Evolutionary conservation across 2,329 filamentous ascomycete genomes (phyloP), one percentile per base, ranked within the genome.

Genomic region (Fusarium sp.): DNA sequence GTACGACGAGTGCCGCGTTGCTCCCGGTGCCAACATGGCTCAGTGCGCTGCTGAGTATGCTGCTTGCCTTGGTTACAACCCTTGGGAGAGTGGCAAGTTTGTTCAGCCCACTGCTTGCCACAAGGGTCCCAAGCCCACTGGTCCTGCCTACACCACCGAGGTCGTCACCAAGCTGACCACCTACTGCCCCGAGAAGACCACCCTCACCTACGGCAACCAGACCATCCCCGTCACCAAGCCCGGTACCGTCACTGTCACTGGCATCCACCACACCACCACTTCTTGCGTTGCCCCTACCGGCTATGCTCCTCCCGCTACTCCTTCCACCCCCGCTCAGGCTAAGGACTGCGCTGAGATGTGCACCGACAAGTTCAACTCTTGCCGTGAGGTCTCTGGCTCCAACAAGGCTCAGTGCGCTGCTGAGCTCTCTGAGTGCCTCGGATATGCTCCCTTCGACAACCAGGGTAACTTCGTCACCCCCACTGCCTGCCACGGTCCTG

Each of bases 41-140:
- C 33, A 23, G 9, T 77, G 75, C 50, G 71, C 67, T n/a, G 65
- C 72, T 30, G 26, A 69, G 41, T 74, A 70, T 56, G 69, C 69
- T 51, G n/a, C 4, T 12, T 76, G 74, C 65, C 63, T 76, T 7
- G 68, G 67, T 56, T 74, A 66, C 69, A 74, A 65, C 70, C 74
- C 74, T 34, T 76, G 69, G 36, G 52, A 58, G 31, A 47, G 61
- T 56, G 49, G 62, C 53, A 28, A 40, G 65, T 23, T 58, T 18
- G 62, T 62, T 15, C 37, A 41, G 9, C 71, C 72, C 28, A 72
- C 59, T 1, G 59, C 73, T 31, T 75, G 73, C 62, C 85, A 84
- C 81, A 85, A 86, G 54, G 81, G 88, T 73, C 80, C 88, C 74
- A 80, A 66, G 62, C 49, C 62, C 26, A 42, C 49, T 13, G 26